Percentiles rank a stretch among this genome's conserved stretches.
Conservation (phyloP, 2,329 filamentous ascomycete species). For the Venturiaceae sp. region DNA sequence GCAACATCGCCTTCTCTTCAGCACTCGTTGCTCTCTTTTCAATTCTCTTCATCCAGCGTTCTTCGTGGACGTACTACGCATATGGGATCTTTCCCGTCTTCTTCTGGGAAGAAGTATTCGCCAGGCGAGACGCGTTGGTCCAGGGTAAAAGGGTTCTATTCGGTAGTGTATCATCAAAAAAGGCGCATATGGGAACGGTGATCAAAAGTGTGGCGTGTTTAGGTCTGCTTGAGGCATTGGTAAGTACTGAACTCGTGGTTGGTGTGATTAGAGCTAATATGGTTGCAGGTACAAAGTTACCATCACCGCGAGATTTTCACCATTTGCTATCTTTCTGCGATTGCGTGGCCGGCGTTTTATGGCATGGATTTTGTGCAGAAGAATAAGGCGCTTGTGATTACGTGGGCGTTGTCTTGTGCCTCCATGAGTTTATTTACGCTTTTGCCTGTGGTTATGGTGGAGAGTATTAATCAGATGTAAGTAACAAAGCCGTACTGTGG, state of each 20-base stretch:
- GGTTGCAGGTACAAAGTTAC: slow-evolving; percentile 73
- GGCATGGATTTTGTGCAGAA: slow-evolving; percentile 61
- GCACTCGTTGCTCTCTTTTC: slow-evolving; percentile 67
- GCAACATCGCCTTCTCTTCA: slow-evolving; percentile 61
- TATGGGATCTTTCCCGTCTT: slow-evolving; percentile 88
- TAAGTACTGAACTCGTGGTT: slow-evolving; percentile 24
- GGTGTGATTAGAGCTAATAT: slow-evolving; percentile 9
- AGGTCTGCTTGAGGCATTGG: slow-evolving; percentile 65
- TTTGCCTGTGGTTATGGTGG: slow-evolving; percentile 75
- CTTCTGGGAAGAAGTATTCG: slow-evolving; percentile 95
- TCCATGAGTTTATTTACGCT: slow-evolving; percentile 88
- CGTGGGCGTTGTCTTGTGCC: slow-evolving; percentile 69
- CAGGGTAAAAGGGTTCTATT: slow-evolving; percentile 62
- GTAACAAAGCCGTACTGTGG: slow-evolving; percentile 17
- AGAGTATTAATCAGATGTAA: slow-evolving; percentile 67
- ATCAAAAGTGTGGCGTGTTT: slow-evolving; percentile 61
- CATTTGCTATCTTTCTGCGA: slow-evolving; percentile 62
- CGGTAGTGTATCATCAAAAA: slow-evolving; percentile 52
- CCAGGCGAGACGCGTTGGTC: slow-evolving; percentile 58
- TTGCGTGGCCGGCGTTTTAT: slow-evolving; percentile 68
- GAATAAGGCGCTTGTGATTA: slow-evolving; percentile 53
- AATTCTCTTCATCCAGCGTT: slow-evolving; percentile 69
- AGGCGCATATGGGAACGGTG: slow-evolving; percentile 47
- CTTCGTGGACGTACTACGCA: slow-evolving; percentile 74
- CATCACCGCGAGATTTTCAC: slow-evolving; percentile 85